Conservation (phyloP, 805 yeast species). For the Candida loeiensis region DNA sequence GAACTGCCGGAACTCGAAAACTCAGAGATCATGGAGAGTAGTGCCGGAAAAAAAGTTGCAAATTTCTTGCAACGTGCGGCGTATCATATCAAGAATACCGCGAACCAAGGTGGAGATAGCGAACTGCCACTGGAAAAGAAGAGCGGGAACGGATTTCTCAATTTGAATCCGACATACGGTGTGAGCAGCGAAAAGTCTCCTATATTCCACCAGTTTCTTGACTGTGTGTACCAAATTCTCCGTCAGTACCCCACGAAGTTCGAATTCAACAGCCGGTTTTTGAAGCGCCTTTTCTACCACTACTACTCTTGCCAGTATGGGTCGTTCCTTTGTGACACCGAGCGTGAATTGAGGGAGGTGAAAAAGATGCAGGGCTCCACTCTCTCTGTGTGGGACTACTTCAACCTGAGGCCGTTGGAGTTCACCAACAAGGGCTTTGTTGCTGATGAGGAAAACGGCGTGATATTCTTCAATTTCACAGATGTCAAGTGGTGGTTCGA, state of each 20-base stretch:
- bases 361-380: constrained; percentile 47
- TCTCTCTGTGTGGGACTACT: constrained; percentile 90
- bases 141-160: constrained; percentile 21
- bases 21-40: constrained; percentile 10
- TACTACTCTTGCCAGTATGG: constrained; percentile 94
- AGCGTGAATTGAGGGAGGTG: constrained; percentile 48
- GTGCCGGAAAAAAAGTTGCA: constrained; percentile 27
- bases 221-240: constrained; percentile 77
- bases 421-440: constrained; percentile 55
- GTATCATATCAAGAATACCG: constrained; percentile 36
- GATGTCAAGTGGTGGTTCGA: constrained; percentile 88
- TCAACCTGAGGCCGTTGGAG: constrained; percentile 68
- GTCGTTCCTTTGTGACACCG: constrained; percentile 75
- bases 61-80: constrained; percentile 42
- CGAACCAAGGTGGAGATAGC: constrained; percentile 22
- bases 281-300: constrained; percentile 82
- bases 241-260: constrained; percentile 69
- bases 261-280: constrained; percentile 85
- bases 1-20: constrained; percentile 11
- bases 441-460: constrained; percentile 25
- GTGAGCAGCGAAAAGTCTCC: constrained; percentile 61
- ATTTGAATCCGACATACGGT: constrained; percentile 29
- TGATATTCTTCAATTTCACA: constrained; percentile 56
- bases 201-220: constrained; percentile 89
- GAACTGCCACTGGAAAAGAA: constrained; percentile 11